Evolutionary conservation across 768 basidiomycete genomes (phyloP).

Genomic region (Kondoa subrosea): DNA sequence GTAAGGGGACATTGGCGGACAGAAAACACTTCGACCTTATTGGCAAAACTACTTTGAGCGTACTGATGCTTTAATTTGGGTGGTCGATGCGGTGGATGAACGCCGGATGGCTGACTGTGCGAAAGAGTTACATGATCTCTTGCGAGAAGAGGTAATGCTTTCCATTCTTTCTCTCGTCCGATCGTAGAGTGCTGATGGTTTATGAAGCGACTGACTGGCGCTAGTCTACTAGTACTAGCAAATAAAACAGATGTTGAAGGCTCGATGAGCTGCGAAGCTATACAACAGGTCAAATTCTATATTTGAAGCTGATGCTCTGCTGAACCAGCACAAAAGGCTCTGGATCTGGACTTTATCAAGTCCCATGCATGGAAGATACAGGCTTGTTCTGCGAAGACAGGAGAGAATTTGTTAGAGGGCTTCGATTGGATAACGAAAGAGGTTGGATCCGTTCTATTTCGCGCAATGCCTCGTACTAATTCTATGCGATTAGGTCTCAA

Average conservation of each 20-base stretch:
- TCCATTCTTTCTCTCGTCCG: neutral
- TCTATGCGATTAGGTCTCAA: neutral
- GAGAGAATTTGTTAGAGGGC: conserved; percentile 63
- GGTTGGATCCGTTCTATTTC: conserved; percentile 36
- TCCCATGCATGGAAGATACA: conserved; percentile 81
- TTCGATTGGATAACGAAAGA: conserved; percentile 85
- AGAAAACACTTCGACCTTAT: conserved; percentile 84
- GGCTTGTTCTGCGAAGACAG: conserved; percentile 83
- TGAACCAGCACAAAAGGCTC: too few species aligned
- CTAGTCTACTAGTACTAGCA: conserved; percentile 69
- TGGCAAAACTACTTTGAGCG: conserved; percentile 99
- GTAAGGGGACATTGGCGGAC: conserved; percentile 94
- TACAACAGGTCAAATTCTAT: conserved; percentile 26
- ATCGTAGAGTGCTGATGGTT: neutral
- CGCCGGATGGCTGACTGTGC: conserved; percentile 80
- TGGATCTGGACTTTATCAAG: conserved; percentile 61
- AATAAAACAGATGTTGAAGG: conserved; percentile 94
- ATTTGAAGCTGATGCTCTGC: too few species aligned
- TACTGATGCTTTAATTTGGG: conserved; percentile 96
- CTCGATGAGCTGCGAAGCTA: conserved; percentile 47
- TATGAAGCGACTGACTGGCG: conserved; percentile 71
- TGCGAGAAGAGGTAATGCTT: conserved; percentile 82
- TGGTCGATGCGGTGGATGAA: conserved; percentile 86
- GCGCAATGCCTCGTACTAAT: neutral
- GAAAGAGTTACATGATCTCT: conserved; percentile 63